Evolutionary conservation across 2,329 filamentous ascomycete species (phyloP), one percentile per base, ranked within the genome.

Genomic region (Penicillium decumbens): DNA sequence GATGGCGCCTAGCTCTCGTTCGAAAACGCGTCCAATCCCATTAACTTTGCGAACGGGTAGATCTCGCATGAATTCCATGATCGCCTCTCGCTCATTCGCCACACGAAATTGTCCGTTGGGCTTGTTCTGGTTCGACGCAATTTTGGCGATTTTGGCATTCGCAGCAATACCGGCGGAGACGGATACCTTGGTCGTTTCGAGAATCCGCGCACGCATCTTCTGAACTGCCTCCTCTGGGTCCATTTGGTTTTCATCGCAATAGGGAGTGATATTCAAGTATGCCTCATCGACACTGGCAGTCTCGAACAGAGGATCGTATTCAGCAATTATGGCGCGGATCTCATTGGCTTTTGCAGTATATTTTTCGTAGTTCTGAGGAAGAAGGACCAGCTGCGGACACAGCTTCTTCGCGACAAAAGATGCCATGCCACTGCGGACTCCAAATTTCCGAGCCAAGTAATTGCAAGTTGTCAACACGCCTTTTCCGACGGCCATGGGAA

Each of bases 251-350:
- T 83, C 79, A 9, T 73, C 60, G 63, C 92, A 95, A 65, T 95
- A 97, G 43, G 84, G 76, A 0, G 93, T 97, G 50, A 98, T 88
- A 62, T 98, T 97, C 25, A 98, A 76, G 65, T 96, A 98, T 0
- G 93, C 93, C 69, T 98, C 93, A 60, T 98, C 93, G 56, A 95
- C 91, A 65, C 90, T 95, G 0, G 92, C 89, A 60, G 88, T 95
- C 68, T 97, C 89, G 59, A 95, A 98, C 1, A 88, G 79, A 0
- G 89, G 82, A 63, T 98, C 93, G 64, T 97, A 98, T n/a, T 85
- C 78, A 9, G 82, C 85, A 13, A 98, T 75, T 1, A 98, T 82
- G 37, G 85, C 80, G 9, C 92, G 82, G 5, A 97, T 84, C 66
- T 97, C 91, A 50, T 87, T 81, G 0, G 93, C 93, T 69, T 97